Conservation (phyloP, 768 basidiomycete species). For the Lactifluus echinatus region DNA sequence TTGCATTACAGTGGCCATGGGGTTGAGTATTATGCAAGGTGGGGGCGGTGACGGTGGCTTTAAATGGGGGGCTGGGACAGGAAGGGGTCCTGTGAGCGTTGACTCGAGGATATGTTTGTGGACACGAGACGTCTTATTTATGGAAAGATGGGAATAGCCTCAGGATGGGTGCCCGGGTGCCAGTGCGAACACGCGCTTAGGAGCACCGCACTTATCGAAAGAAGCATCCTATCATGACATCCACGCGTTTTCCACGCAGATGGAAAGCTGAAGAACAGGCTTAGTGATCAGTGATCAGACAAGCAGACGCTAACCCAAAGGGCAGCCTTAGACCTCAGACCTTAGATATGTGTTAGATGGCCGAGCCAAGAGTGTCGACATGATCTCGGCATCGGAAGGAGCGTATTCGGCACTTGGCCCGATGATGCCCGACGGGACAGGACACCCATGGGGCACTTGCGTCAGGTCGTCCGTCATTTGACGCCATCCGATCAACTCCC, state of each 20-base stretch:
- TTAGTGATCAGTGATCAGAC: neutral
- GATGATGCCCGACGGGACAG: no score
- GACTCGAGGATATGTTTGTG: neutral
- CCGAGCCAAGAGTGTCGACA: no score
- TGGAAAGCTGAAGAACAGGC: neutral
- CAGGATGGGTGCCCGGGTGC: no score
- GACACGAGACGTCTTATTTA: slow-evolving; percentile 5
- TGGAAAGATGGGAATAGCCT: neutral
- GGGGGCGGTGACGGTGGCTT: neutral
- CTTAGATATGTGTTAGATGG: no score
- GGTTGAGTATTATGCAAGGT: no score
- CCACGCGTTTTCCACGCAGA: neutral
- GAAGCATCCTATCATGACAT: neutral
- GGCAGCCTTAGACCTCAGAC: no score
- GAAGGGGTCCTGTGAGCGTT: neutral
- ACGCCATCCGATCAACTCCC: no score
- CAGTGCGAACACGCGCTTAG: neutral
- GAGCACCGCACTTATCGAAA: neutral
- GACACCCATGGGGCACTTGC: no score
- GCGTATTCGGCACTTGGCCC: no score
- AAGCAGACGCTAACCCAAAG: neutral
- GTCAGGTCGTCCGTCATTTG: no score
- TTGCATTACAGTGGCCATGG: slow-evolving; percentile 9
- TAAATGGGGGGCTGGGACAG: neutral
- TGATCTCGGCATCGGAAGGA: no score